phyloP scores from a whole-genome alignment of 2,329 filamentous ascomycete species.

The Trichothecium roseum region DNA sequence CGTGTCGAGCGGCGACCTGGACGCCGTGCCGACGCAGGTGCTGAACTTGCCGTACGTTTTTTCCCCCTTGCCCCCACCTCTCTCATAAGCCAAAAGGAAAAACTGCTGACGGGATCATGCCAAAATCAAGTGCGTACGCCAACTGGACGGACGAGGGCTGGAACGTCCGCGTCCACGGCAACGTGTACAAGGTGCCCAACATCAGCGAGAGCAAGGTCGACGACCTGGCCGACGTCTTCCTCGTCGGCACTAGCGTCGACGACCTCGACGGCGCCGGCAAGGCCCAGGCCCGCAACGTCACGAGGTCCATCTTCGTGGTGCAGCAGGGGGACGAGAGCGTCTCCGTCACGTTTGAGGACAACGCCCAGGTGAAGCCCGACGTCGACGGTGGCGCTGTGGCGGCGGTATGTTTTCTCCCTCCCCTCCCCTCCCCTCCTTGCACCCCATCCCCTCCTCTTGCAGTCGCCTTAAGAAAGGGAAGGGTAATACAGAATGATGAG shows the following conservation, averaged over 20 bases:
- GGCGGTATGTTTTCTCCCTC: conserved; percentile 21
- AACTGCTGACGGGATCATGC: neutral
- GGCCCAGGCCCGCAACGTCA: conserved; percentile 62
- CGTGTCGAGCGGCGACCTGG: conserved; percentile 46
- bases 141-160: conserved; percentile 72
- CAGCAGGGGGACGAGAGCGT: conserved; percentile 58
- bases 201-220: conserved; percentile 55
- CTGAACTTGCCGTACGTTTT: conserved; percentile 52
- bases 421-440: too few relatives aligned
- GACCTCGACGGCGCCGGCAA: conserved; percentile 48
- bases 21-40: conserved; percentile 56
- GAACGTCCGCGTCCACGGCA: conserved; percentile 68
- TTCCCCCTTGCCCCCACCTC: too few relatives aligned
- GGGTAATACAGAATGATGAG: too few relatives aligned
- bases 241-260: conserved; percentile 53
- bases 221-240: conserved; percentile 58
- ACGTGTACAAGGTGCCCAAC: conserved; percentile 71
- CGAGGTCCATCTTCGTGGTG: conserved; percentile 62
- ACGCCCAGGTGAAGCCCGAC: conserved; percentile 37
- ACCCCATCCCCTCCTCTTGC: too few relatives aligned
- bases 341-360: conserved; percentile 44
- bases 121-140: conserved; percentile 53
- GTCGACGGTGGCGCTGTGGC: conserved; percentile 41
- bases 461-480: too few relatives aligned
- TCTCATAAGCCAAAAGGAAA: too few relatives aligned